Base-by-base conservation (phyloP, 108 stramenopile genomes). In the Mediolabrus comicus region DNA sequence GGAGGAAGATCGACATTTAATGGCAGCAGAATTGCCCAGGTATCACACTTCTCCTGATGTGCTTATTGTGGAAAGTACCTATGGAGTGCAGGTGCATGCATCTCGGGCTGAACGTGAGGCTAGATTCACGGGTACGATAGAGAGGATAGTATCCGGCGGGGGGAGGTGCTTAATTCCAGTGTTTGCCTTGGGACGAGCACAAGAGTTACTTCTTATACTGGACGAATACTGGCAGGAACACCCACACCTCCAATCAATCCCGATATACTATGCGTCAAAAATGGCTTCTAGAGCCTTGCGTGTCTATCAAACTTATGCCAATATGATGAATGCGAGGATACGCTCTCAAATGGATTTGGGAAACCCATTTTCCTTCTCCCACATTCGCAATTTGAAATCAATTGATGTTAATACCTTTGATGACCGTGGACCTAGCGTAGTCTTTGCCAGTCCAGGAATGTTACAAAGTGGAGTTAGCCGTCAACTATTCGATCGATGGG, bases 371-470 rank as follows among this genome's bases (percentile, higher is more conserved):
- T 60, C 71, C 17, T 97, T 99, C 66, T 61, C 73, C 34, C 86
- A 82, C 66, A 96, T 98, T 68, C 87, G 88, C 61, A 95, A 93
- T 62, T 69, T 98, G 32, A 92, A 92, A 67, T 79, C 82, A 14
- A 95, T 96, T 59, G 92, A 97, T 74, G 90, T 98, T 22, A 84
- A 96, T 33, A 84, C 64, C 35, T 92, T 97, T 83, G 86, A 89
- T 51, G 95, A 96, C 74, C 80, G 92, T 28, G 96, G 95, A 14
- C 96, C 98, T 10, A 84, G 83, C 24, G 99, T 99, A 5, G 99
- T 98, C 27, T 90, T 99, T 74, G 99, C 98, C 33, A 84, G 91
- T 31, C 99, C 99, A 0, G 99, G 99, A n/a, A 97, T 98, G 95
- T 79, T 99, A 13, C 98, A 99, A 67, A 82, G 79, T 58, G 99